Evolutionary conservation across 192 early-diverging fungal genomes (phyloP), one percentile per base, ranked within the genome.

Genomic region (Fimicolochytrium jonesii): DNA sequence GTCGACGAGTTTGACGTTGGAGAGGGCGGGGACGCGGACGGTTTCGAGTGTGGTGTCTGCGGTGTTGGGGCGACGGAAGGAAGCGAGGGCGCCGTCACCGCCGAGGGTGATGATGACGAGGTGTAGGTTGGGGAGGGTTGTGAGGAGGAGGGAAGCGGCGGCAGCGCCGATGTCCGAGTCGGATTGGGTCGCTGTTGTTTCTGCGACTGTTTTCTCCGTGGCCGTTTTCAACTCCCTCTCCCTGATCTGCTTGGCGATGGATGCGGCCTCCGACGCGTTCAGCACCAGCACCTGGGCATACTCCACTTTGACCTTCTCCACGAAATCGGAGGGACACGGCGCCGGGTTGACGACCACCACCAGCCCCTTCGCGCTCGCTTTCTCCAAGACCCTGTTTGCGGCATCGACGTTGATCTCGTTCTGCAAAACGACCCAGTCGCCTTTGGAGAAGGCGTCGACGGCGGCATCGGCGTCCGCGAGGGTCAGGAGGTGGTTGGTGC

Each of bases 301-400:
- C 15, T 88, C 73, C 34, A 75, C 35, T 3, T 48, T 39, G 6
- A 88, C 54, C 3, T 55, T 49, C 36, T 63, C 0, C 70, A 77
- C 53, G 75, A 87, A 57, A 69, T 55, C 34, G 53, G 56, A 26
- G 60, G 67, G 68, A 66, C 92, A 80, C 11, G 94, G 94, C 3
- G 94, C 88, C 0, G 94, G 92, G 66, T 97, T 97, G 68, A 90
- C 88, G 51, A 89, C 69, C 4, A 92, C 74, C 42, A 75, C 86
- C 61, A 95, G 59, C 2, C 86, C 61, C 43, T 64, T 64, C 51
- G 53, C 29, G 3, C 36, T 23, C 5, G 61, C 65, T 7, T 18
- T 25, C 22, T 45, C 13, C 7, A 74, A 56, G n/a, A 68, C 61
- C 13, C 56, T 25, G 9, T 45, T 48, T 11, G 58, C 42, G 31